Percentiles rank a stretch among this genome's conserved stretches.
These are phyloP conservation scores for Lactarius sp. DNA, from an alignment of 768 basidiomycete genomes.

Conservation along the genomic window DNA sequence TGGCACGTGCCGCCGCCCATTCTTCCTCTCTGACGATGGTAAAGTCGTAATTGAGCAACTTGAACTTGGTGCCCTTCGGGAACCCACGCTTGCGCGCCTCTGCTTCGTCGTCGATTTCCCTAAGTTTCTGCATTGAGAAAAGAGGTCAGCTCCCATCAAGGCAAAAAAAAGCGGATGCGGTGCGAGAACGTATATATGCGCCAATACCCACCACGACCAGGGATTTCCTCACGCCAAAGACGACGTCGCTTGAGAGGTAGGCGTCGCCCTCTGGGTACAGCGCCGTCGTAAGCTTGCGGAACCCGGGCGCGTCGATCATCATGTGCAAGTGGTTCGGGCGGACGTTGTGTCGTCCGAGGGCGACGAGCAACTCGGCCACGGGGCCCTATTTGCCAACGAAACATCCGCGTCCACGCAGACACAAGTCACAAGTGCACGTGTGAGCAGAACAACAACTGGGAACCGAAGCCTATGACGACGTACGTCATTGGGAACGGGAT, in stretches of 20 bases:
- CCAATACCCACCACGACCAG: slow-evolving; percentile 58
- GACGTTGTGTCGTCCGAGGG: slow-evolving; percentile 64
- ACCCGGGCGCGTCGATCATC: slow-evolving; percentile 65
- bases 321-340: slow-evolving; percentile 81
- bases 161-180: not conserved
- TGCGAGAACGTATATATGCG: not conserved
- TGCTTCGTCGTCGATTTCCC: slow-evolving; percentile 48
- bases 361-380: slow-evolving; percentile 55
- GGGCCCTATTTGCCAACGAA: slow-evolving; percentile 47
- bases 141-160: not conserved
- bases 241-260: slow-evolving; percentile 64
- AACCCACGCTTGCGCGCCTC: slow-evolving; percentile 55
- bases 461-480: slow-evolving; percentile 18
- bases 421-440: too few relatives aligned
- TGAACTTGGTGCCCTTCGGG: slow-evolving; percentile 43
- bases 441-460: not conserved
- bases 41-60: slow-evolving; percentile 44
- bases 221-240: slow-evolving; percentile 79
- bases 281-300: slow-evolving; percentile 65
- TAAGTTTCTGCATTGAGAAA: slow-evolving; percentile 36
- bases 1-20: slow-evolving; percentile 32
- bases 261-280: slow-evolving; percentile 68
- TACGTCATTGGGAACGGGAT: slow-evolving; percentile 73
- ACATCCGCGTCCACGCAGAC: not conserved
- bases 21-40: slow-evolving; percentile 42